Conservation (phyloP, 2,329 filamentous ascomycete genomes). For the Fusarium tjaetaba region DNA sequence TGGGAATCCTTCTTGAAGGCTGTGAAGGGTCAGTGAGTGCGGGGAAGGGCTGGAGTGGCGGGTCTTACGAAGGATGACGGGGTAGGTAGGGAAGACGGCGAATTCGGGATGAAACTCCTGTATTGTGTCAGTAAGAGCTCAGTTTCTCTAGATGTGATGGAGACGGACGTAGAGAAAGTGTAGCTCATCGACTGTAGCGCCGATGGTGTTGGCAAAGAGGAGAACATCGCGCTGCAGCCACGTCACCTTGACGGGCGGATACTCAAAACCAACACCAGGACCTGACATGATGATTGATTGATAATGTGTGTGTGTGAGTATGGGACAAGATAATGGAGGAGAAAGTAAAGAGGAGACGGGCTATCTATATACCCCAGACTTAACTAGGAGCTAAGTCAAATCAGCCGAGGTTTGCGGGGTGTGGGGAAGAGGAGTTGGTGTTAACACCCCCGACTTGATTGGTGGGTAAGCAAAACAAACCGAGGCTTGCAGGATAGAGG, state of each 20-base stretch:
- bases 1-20: conserved; percentile 57
- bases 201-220: conserved; percentile 7
- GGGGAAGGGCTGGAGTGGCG: too few species aligned
- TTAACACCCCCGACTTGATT: neutral
- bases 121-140: conserved; percentile 50
- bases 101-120: conserved; percentile 57
- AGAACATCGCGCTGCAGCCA: conserved; percentile 12
- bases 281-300: neutral
- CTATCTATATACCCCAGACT: neutral
- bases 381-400: neutral
- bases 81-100: conserved; percentile 58
- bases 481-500: neutral
- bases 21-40: neutral
- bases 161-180: conserved; percentile 11
- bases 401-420: conserved; percentile 4
- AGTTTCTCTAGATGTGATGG: conserved; percentile 17
- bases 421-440: neutral
- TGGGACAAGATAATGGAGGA: neutral
- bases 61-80: conserved; percentile 50
- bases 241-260: neutral
- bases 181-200: neutral
- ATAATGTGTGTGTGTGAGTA: neutral
- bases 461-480: neutral
- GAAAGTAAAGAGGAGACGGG: neutral
- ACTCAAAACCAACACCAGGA: conserved; percentile 10